Evolutionary conservation across 2,329 filamentous ascomycete genomes (phyloP), one percentile per base, ranked within the genome.

Genomic region (Sordariomycetes sp.): DNA sequence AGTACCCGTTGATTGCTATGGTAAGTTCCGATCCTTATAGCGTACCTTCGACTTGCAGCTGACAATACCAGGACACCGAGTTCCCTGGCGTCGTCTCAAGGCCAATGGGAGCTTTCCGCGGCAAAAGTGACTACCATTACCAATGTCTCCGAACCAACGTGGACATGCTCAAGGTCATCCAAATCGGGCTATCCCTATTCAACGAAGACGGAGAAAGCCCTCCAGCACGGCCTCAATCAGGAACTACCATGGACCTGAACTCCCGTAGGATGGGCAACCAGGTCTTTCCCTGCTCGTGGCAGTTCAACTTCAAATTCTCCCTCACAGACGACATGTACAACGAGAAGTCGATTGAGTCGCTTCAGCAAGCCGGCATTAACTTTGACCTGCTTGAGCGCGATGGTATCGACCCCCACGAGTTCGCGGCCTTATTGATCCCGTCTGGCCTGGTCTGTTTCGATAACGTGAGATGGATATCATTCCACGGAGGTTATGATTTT

Each of bases 231-330:
- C 75, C 79, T 17, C 63, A 65, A 20, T 57, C 60, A 9, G n/a
- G 24, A 16, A 16, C 29, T 5, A 32, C 33, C 19, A 55, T 59
- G 15, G 64, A 72, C 33, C 40, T 57, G 15, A 52, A 49, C 14
- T 55, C 50, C 21, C 56, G 63, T 41, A 58, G 63, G 41, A 56
- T 58, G 17, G 59, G 55, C 15, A 55, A 44, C 32, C 66, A 58
- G 39, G 58, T 54, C 14, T 70, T 74, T 32, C 90, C 86, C 12
- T 93, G 84, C 53, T 93, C 90, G 14, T 98, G 92, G 92, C 90
- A 95, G 47, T 98, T 98, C 71, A 96, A 98, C 68, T 98, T 98
- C 63, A 82, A 88, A 48, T 98, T 96, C 59, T 92, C 86, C 2
- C 70, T 95, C 8, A 84, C 92, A 45, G 79, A 90, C 25, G 92